Evolutionary conservation across 805 yeast genomes (phyloP).

Genomic region (Ogataea parapolymorpha): DNA sequence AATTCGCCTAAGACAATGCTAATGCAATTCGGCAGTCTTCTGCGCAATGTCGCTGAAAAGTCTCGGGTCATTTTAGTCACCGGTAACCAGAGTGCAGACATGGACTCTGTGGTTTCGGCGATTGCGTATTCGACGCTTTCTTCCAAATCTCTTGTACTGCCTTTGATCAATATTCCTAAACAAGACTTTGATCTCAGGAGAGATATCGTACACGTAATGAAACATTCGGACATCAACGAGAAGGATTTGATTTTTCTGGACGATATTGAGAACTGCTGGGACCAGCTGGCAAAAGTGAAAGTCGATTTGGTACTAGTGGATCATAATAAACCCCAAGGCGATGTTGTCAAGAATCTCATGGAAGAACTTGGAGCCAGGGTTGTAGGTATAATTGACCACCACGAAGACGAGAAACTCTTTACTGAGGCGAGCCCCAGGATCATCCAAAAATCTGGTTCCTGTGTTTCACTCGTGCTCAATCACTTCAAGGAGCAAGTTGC

Average conservation of each 20-base stretch:
- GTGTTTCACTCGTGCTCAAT: constrained; percentile 68
- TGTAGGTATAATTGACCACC: constrained; percentile 79
- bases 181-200: constrained; percentile 65
- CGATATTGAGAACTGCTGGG: constrained; percentile 43
- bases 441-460: constrained; percentile 67
- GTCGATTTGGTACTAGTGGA: constrained; percentile 68
- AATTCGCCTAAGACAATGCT: background rate
- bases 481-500: constrained; percentile 30
- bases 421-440: constrained; percentile 57
- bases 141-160: constrained; percentile 37
- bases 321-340: constrained; percentile 68
- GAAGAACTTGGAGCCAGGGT: constrained; percentile 34
- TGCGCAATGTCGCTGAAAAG: constrained; percentile 2
- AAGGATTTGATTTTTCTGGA: constrained; percentile 61
- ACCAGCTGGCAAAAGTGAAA: constrained; percentile 11
- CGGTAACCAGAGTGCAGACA: constrained; percentile 85
- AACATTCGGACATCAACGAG: constrained; percentile 42
- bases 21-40: background rate
- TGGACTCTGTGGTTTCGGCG: constrained; percentile 84
- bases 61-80: constrained; percentile 43
- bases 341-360: constrained; percentile 31
- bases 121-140: constrained; percentile 65
- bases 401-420: constrained; percentile 61
- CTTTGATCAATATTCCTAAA: constrained; percentile 69
- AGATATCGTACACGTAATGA: constrained; percentile 61